Percentiles rank a stretch among this genome's conserved stretches.
Evolutionary conservation across 768 basidiomycete genomes (phyloP).

Genomic region (Chalciporus chontae): DNA sequence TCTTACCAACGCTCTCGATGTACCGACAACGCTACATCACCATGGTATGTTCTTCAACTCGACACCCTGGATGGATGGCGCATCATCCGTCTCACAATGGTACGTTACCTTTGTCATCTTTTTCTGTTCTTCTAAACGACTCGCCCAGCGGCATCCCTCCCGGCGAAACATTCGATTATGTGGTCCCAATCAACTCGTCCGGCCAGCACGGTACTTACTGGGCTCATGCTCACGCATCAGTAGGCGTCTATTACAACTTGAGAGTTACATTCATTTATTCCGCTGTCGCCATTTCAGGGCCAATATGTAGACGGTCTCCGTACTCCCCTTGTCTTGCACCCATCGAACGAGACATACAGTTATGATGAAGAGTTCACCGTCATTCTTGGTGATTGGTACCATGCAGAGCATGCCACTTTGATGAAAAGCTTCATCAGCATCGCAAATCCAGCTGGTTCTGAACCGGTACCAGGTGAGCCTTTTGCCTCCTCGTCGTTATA

Average conservation of each 20-base stretch:
- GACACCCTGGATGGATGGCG: conserved; percentile 87
- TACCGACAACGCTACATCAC: conserved; percentile 75
- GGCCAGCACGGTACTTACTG: conserved; percentile 81
- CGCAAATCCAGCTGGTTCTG: conserved; percentile 77
- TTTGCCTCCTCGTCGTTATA: background rate
- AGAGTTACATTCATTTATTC: background rate
- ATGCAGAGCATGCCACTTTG: conserved; percentile 63
- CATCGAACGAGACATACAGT: conserved; percentile 54
- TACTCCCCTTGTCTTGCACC: conserved; percentile 79
- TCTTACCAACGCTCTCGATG: conserved; percentile 65
- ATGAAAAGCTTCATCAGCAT: conserved; percentile 64
- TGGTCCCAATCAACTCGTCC: conserved; percentile 63
- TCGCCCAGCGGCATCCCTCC: conserved; percentile 71
- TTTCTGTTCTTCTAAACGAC: background rate
- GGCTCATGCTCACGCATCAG: conserved; percentile 67
- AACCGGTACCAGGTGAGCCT: conserved; percentile 77
- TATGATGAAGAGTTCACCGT: conserved; percentile 94
- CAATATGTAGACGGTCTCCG: conserved; percentile 94
- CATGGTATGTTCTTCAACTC: conserved; percentile 96
- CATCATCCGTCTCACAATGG: conserved; percentile 82
- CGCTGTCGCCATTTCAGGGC: conserved; percentile 42
- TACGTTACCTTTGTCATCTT: conserved; percentile 26
- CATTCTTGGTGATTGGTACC: conserved; percentile 91
- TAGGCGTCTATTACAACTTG: background rate
- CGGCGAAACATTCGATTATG: conserved; percentile 67